phyloP scores from a whole-genome alignment of 169 alveolate species.

The Cryptosporidium tyzzeri region DNA sequence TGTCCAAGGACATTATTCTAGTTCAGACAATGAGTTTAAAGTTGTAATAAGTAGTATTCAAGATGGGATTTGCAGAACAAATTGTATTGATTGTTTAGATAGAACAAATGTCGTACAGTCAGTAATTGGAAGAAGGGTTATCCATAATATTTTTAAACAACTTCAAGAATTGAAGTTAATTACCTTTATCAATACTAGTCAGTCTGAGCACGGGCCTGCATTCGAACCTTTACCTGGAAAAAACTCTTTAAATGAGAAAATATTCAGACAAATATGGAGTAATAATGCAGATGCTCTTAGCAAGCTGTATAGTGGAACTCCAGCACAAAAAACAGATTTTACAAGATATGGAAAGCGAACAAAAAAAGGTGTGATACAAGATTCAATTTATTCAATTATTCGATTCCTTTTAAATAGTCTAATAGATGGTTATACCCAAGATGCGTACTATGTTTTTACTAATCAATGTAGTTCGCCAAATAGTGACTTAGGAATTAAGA shows the following conservation, averaged over 20 bases:
- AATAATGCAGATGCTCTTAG: constrained; percentile 90
- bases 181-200: background rate
- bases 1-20: constrained; percentile 32
- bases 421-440: constrained; percentile 79
- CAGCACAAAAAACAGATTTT: constrained; percentile 93
- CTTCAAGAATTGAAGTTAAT: constrained; percentile 78
- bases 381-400: constrained; percentile 82
- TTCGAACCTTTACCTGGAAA: constrained; percentile 82
- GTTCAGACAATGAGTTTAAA: constrained; percentile 54
- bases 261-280: constrained; percentile 90
- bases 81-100: constrained; percentile 98
- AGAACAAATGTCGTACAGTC: constrained; percentile 95
- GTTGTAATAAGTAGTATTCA: constrained; percentile 81
- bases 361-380: constrained; percentile 85
- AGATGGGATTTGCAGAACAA: constrained; percentile 94
- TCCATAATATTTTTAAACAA: constrained; percentile 74
- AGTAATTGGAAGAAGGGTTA: constrained; percentile 85
- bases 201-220: constrained; percentile 78
- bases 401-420: constrained; percentile 77
- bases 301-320: constrained; percentile 91
- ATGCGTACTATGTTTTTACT: constrained; percentile 58
- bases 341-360: constrained; percentile 92
- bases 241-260: constrained; percentile 81
- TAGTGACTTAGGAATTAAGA: constrained; percentile 59
- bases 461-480: constrained; percentile 66